phyloP scores from a whole-genome alignment of 2,329 filamentous ascomycete species.

The Thielaviopsis ethacetica region DNA sequence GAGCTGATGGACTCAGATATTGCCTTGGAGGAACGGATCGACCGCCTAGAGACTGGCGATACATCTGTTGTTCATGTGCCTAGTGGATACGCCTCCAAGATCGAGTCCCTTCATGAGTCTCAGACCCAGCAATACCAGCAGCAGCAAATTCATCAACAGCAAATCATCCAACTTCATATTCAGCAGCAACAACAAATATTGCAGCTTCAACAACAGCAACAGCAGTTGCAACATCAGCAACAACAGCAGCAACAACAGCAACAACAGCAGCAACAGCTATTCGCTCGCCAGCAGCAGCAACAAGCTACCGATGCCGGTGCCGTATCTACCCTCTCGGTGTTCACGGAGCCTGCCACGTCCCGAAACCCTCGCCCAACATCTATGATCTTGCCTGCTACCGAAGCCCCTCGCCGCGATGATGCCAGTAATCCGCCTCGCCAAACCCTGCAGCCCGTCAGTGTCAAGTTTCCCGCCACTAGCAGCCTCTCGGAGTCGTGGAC shows the following conservation, averaged over 20 bases:
- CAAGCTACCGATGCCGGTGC: neutral
- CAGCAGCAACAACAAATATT: constrained; percentile 6
- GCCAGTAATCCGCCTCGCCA: constrained; percentile 9
- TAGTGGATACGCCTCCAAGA: neutral
- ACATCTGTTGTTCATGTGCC: neutral
- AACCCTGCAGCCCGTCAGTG: constrained; percentile 11
- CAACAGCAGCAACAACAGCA: neutral
- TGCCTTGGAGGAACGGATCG: constrained; percentile 37
- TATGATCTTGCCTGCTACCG: constrained; percentile 9
- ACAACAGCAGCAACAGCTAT: neutral
- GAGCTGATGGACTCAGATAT: constrained; percentile 34
- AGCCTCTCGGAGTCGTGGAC: constrained; percentile 31
- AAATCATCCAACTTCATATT: neutral
- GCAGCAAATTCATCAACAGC: neutral
- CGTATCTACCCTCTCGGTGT: neutral
- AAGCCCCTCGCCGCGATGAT: constrained; percentile 9
- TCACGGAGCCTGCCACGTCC: neutral
- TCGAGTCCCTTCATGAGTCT: neutral
- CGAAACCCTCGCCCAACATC: constrained; percentile 9
- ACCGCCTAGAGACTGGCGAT: constrained; percentile 23
- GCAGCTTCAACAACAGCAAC: constrained; percentile 4
- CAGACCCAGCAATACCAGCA: neutral
- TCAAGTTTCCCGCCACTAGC: constrained; percentile 11
- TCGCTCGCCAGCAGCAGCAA: neutral
- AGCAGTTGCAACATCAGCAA: neutral